phyloP scores from a whole-genome alignment of 495 filamentous ascomycete genomes.

The Tuber calosporum region DNA sequence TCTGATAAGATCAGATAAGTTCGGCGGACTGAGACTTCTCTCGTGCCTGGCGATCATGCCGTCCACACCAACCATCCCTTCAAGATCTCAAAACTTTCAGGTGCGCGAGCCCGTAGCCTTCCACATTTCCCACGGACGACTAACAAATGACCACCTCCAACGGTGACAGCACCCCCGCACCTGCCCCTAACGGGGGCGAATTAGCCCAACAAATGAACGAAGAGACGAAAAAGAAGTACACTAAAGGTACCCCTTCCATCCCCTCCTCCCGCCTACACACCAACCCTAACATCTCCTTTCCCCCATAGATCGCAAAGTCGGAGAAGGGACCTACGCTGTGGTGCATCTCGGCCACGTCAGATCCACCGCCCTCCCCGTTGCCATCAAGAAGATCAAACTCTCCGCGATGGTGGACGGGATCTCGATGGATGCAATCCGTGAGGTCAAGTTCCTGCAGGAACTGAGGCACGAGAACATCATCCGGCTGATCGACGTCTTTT shows the following conservation, averaged over 20 bases:
- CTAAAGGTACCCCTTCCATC: constrained; percentile 58
- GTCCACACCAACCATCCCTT: neutral
- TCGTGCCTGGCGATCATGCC: neutral
- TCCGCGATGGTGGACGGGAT: constrained; percentile 66
- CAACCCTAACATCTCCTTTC: constrained; percentile 9
- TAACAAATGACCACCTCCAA: neutral
- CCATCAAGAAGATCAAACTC: constrained; percentile 97
- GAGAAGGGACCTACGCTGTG: constrained; percentile 93
- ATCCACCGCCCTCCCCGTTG: constrained; percentile 61
- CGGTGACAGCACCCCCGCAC: neutral
- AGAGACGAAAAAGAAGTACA: constrained; percentile 74
- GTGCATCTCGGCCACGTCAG: constrained; percentile 80
- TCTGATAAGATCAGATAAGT: neutral
- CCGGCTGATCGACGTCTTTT: constrained; percentile 81
- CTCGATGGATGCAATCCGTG: constrained; percentile 86
- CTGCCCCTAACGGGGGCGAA: constrained; percentile 11
- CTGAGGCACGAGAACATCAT: constrained; percentile 96
- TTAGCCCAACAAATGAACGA: constrained; percentile 64
- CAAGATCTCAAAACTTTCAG: neutral
- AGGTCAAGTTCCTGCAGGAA: constrained; percentile 90
- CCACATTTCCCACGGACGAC: neutral
- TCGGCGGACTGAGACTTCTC: neutral
- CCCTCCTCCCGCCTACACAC: neutral
- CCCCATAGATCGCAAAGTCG: constrained; percentile 69
- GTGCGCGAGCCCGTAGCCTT: neutral